These are phyloP conservation scores for Suillus weaverae DNA, from an alignment of 768 basidiomycete species.

Conservation along the genomic window DNA sequence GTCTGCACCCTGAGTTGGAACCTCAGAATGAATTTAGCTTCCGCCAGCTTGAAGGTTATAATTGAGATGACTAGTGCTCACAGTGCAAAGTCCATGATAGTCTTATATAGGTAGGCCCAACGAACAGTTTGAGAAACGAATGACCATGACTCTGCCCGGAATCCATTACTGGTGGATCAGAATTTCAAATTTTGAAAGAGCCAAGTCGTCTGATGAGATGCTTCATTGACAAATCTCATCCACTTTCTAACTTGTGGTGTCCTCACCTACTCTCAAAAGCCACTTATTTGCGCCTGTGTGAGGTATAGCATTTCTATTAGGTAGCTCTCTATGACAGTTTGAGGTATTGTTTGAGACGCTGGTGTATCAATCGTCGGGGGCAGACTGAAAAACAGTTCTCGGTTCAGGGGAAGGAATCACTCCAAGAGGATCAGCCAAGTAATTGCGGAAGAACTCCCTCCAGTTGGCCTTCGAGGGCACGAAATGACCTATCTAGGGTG, in stretches of 20 bases:
- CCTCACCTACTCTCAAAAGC: background rate
- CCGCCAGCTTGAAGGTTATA: too few species aligned
- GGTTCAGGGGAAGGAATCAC: conserved; percentile 46
- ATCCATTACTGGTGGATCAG: background rate
- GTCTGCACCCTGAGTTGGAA: too few species aligned
- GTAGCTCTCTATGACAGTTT: background rate
- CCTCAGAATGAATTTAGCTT: too few species aligned
- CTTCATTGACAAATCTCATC: background rate
- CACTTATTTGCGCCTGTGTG: background rate
- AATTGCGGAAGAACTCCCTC: conserved; percentile 73
- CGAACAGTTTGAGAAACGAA: background rate
- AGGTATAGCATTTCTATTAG: background rate
- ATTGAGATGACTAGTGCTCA: too few species aligned
- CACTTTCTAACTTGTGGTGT: background rate
- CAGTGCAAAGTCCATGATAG: too few species aligned
- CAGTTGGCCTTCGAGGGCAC: conserved; percentile 77
- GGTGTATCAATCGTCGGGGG: background rate
- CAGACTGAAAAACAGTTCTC: conserved; percentile 32
- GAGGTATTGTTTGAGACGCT: background rate
- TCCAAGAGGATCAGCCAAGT: conserved; percentile 53
- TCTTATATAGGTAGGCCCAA: background rate
- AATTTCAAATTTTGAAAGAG: background rate
- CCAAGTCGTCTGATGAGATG: background rate
- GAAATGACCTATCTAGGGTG: conserved; percentile 62
- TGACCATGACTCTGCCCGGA: background rate